phyloP scores from a whole-genome alignment of 1,139 yeast species.

The Casaregolazyma lundiana region DNA sequence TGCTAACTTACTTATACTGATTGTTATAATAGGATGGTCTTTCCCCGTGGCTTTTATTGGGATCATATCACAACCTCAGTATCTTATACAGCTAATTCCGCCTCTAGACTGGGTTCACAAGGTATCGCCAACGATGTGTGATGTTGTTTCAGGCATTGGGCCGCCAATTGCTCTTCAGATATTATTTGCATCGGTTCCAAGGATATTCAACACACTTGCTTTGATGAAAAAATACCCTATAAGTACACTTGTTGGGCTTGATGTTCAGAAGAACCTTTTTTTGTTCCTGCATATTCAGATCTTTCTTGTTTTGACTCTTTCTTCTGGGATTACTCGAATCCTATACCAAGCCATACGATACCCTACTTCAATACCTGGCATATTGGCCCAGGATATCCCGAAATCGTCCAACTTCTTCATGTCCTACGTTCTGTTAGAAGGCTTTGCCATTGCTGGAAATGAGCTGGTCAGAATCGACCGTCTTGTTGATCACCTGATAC shows the following conservation, averaged over 20 bases:
- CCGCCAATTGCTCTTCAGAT: conserved; percentile 65
- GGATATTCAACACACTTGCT: conserved; percentile 63
- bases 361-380: conserved; percentile 66
- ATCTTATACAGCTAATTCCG: conserved; percentile 53
- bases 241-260: conserved; percentile 58
- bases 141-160: conserved; percentile 68
- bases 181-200: conserved; percentile 69
- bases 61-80: conserved; percentile 67
- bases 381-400: conserved; percentile 71
- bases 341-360: conserved; percentile 60
- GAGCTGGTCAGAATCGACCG: conserved; percentile 15
- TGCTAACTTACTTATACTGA: conserved; percentile 51
- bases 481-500: conserved; percentile 23
- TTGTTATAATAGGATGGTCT: conserved; percentile 71
- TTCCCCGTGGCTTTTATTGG: conserved; percentile 85
- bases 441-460: conserved; percentile 63
- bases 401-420: conserved; percentile 79
- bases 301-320: conserved; percentile 77
- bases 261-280: conserved; percentile 71
- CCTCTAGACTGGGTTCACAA: conserved; percentile 60
- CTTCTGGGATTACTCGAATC: conserved; percentile 71
- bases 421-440: conserved; percentile 67
- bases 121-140: conserved; percentile 55
- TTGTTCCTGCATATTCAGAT: conserved; percentile 74
- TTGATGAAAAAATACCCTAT: conserved; percentile 63